These are phyloP conservation scores for Chalciporus chontae DNA, from an alignment of 768 basidiomycete species.

Conservation along the genomic window DNA sequence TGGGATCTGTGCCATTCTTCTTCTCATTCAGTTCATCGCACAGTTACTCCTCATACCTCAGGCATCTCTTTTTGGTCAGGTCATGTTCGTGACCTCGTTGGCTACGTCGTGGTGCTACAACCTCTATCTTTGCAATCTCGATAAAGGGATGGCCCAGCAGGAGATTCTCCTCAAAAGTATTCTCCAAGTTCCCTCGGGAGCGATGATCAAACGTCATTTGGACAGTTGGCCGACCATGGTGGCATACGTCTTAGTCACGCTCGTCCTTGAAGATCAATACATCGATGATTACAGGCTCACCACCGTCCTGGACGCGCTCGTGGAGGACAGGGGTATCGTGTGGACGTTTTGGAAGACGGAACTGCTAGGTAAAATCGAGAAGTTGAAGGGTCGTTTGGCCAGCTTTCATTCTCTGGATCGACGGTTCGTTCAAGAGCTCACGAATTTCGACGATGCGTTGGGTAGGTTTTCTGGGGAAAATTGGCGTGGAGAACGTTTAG, in stretches of 20 bases:
- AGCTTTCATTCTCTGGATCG: background rate
- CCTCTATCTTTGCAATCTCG: slow-evolving; percentile 30
- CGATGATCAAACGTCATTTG: background rate
- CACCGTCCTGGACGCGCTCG: background rate
- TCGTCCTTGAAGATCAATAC: slow-evolving; percentile 4
- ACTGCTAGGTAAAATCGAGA: background rate
- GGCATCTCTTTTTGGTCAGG: slow-evolving; percentile 9
- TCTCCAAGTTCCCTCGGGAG: background rate
- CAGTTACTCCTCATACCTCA: slow-evolving; percentile 22
- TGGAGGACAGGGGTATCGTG: slow-evolving; percentile 2
- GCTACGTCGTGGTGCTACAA: slow-evolving; percentile 32
- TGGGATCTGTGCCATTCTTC: slow-evolving; percentile 25
- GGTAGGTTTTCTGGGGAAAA: background rate
- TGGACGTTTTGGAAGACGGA: slow-evolving; percentile 5
- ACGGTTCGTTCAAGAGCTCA: background rate
- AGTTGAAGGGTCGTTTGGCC: background rate
- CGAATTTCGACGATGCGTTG: background rate
- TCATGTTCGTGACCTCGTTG: slow-evolving; percentile 16
- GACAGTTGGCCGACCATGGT: slow-evolving; percentile 13
- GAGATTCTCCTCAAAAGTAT: background rate
- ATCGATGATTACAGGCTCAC: background rate
- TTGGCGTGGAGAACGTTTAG: background rate
- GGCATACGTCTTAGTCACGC: slow-evolving; percentile 7
- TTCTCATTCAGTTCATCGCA: slow-evolving; percentile 27
- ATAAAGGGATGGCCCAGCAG: slow-evolving; percentile 20